Evolutionary conservation across 371 early-diverging fungal species (phyloP), one percentile per base, ranked within the genome.

Genomic region (Actinomortierella ambigua): DNA sequence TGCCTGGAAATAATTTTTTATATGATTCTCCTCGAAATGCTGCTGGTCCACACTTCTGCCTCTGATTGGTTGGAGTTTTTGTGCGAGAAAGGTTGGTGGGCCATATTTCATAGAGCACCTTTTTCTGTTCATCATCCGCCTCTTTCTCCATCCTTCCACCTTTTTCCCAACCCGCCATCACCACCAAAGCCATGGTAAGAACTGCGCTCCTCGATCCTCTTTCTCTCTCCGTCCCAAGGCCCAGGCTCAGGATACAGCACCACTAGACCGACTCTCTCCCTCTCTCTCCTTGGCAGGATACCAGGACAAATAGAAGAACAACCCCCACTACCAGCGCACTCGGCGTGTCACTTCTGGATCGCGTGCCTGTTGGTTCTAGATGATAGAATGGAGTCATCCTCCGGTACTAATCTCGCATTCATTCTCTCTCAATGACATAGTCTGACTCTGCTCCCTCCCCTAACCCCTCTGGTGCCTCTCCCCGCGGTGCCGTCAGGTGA

Each of bases 391-490:
- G n/a, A n/a, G n/a, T n/a, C n/a, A n/a, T n/a, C n/a, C n/a, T n/a
- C n/a, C n/a, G n/a, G n/a, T n/a, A n/a, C 15, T 23, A 50, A 34
- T 24, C 39, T 20, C 41, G 15, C 50, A 40, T 42, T 20, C 24
- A 39, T 34, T 11, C 39, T 41, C 5, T 50, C 40, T 48, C 28
- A 43, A 27, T 44, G 18, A 34, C 43, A 18, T 75, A 75, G 75
- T 75, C 75, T 61, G 69, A 75, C 65, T 75, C 75, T 55, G 68
- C 64, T 47, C 61, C 75, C 27, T 68, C 75, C 34, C 75, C 75
- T 39, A 67, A 55, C 57, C 65, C 71, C 55, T 57, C 71, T 34
- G 65, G 71, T 47, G 66, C 59, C 50, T 70, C 71, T 28, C 61
- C 71, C 43, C 71, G 71, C 20, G 56, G 55, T 44, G 65, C 71